Base-by-base conservation (phyloP, 2,329 filamentous ascomycete genomes). In the Trichoderma hamatum region DNA sequence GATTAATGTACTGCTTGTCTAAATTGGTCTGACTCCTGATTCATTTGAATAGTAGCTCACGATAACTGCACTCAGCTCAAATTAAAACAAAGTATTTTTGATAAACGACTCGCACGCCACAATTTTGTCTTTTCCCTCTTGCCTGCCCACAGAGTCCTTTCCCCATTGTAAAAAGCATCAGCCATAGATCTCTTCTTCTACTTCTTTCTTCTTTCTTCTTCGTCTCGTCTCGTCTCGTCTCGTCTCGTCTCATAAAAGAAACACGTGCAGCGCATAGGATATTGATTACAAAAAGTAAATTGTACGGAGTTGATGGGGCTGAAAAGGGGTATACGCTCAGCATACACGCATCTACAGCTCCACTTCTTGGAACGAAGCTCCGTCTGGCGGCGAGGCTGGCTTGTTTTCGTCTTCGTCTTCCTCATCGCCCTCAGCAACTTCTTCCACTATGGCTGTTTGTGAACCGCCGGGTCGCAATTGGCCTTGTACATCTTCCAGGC, bases 341-440 rank as follows among this genome's bases (percentile, higher is more conserved):
- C 46, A 49, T 49, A 43, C 39, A n/a, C 7, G 10, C n/a, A 26
- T 71, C 74, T 81, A 90, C 73, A 90, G 79, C 70, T 85, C 86
- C 58, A 90, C 87, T 72, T 90, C 86, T 73, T 90, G 87, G 77
- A 90, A 90, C n/a, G 86, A 87, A 5, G 83, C 82, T 0, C 85
- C 84, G 71, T 88, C 86, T 21, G 86, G 83, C 7, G 85, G 86
- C 52, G 81, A 78, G 19, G 81, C 79, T 0, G 81, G 78, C 71
- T 82, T 84, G 58, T 79, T 78, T 6, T 76, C 76, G 6, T 75
- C 73, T 6, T 78, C 77, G 5, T 77, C 78, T 32, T 78, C 76
- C 32, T 78, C 76, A 7, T 80, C 75, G 36, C 39, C 43, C 21
- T 34, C 43, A 5, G 24, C 28, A 19, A 30, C 62, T 32, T 56